phyloP scores from a whole-genome alignment of 257 asterid genomes.

The Buddleja alternifolia region DNA sequence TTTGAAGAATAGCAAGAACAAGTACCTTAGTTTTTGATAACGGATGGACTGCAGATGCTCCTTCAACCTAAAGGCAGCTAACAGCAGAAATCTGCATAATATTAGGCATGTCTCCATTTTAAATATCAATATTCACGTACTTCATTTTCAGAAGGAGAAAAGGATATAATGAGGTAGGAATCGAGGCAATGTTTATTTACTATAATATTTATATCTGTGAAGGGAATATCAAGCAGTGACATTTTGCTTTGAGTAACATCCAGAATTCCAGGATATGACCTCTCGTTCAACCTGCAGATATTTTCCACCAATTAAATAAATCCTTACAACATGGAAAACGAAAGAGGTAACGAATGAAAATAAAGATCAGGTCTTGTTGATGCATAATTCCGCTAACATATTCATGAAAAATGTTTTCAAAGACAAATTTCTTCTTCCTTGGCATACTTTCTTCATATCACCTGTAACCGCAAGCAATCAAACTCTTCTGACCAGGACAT shows the following conservation, averaged over 20 bases:
- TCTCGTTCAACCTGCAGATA: constrained; percentile 78
- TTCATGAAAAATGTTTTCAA: background rate
- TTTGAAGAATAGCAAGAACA: constrained; percentile 7
- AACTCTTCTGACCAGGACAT: constrained; percentile 43
- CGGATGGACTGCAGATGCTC: constrained; percentile 87
- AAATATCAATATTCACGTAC: constrained; percentile 3
- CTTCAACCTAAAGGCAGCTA: constrained; percentile 74
- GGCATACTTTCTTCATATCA: constrained; percentile 31
- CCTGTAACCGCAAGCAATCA: constrained; percentile 94
- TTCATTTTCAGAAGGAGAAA: constrained; percentile 14
- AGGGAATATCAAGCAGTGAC: constrained; percentile 66
- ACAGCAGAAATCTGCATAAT: constrained; percentile 62
- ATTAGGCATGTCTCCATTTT: constrained; percentile 19
- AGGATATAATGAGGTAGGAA: constrained; percentile 13
- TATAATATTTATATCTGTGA: constrained; percentile 76
- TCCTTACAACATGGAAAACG: background rate
- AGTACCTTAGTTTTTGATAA: constrained; percentile 81
- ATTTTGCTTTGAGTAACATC: constrained; percentile 64
- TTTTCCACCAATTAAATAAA: constrained; percentile 27
- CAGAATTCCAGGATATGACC: constrained; percentile 78
- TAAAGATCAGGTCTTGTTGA: background rate
- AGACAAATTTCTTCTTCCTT: constrained; percentile 6
- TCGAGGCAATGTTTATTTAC: constrained; percentile 42
- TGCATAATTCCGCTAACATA: constrained; percentile 5
- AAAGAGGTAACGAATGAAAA: constrained; percentile 13